Conservation (phyloP, 106 monocot species). For the Iris macrosiphon region DNA sequence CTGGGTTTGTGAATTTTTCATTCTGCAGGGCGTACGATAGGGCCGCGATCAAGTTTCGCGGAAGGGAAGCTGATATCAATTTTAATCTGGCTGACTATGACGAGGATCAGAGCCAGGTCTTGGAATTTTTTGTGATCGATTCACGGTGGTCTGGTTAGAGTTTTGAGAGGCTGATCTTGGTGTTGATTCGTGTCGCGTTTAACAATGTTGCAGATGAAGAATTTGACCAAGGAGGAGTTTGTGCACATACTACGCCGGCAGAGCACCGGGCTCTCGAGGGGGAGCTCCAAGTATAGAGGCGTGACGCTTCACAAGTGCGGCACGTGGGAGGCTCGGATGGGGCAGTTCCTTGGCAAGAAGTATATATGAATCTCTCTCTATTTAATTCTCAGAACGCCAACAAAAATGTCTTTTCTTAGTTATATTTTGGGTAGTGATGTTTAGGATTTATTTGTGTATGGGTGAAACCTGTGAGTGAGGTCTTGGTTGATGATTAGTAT, state of each 20-base stretch:
- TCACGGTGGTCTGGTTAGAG: background rate
- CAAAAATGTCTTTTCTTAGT: background rate
- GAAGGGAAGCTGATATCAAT: slow-evolving; percentile 63
- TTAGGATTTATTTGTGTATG: background rate
- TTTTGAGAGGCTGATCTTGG: background rate
- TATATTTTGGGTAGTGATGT: background rate
- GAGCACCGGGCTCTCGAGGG: slow-evolving; percentile 57
- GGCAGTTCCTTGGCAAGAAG: slow-evolving; percentile 67
- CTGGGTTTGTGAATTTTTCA: background rate
- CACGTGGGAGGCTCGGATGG: slow-evolving; percentile 61
- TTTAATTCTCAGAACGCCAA: background rate
- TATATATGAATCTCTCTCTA: slow-evolving; percentile 14
- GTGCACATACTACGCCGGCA: slow-evolving; percentile 56
- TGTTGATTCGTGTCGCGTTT: background rate
- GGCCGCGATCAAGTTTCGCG: slow-evolving; percentile 60
- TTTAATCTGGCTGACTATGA: slow-evolving; percentile 48
- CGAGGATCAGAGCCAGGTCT: slow-evolving; percentile 53
- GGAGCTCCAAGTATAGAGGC: slow-evolving; percentile 64
- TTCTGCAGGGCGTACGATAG: slow-evolving; percentile 52
- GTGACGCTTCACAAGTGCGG: slow-evolving; percentile 62
- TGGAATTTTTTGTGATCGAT: background rate
- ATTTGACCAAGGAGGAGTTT: slow-evolving; percentile 52
- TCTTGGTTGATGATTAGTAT: too few species aligned
- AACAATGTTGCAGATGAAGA: slow-evolving; percentile 29
- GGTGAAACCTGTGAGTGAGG: too few species aligned